Base-by-base conservation (phyloP, 306 rosid genomes). In the Cucurbita pepo region DNA sequence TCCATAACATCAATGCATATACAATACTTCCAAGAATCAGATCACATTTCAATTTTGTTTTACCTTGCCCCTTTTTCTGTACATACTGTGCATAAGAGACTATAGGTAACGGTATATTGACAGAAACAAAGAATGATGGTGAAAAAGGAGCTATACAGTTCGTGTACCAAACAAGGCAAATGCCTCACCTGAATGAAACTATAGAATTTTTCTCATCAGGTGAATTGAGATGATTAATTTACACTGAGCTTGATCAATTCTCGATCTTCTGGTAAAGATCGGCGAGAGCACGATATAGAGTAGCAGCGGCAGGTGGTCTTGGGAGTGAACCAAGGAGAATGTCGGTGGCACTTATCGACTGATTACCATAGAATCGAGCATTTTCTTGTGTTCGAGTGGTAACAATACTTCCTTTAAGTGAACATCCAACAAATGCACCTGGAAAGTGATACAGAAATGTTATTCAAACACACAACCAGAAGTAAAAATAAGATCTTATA, bases 371-470 rank as follows among this genome's bases (percentile, higher is more conserved):
- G 81, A 91, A 95, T 65, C 86, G 89, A 36, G 86, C 76, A 62
- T 95, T 95, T 78, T 89, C 96, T 16, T 37, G 77, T 13, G 84
- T 66, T 3, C 95, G 85, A 19, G 97, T 88, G 4, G 88, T 82
- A 40, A 91, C 97, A 41, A 91, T 60, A 74, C 99, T 86, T 15
- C 99, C 91, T 84, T 89, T 94, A 48, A 95, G 88, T 55, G 99
- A 95, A 78, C 97, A 95, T 47, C 99, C 99, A 78, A 85, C 93
- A 79, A 95, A 91, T 57, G 99, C 99, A 73, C 97, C 99, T 95
- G 90, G 90, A 80, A 82, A 71, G 58, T 15, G 47, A 69, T 50
- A 16, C 13, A 50, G 16, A 12, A 50, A 69, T 4, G 45, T 16
- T 50, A 50, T 15, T 16, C 4, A 30, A 56, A 3, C 60, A 8